Evolutionary conservation across 305 asterid species (phyloP).

Genomic region (Fraxinus nigra): DNA sequence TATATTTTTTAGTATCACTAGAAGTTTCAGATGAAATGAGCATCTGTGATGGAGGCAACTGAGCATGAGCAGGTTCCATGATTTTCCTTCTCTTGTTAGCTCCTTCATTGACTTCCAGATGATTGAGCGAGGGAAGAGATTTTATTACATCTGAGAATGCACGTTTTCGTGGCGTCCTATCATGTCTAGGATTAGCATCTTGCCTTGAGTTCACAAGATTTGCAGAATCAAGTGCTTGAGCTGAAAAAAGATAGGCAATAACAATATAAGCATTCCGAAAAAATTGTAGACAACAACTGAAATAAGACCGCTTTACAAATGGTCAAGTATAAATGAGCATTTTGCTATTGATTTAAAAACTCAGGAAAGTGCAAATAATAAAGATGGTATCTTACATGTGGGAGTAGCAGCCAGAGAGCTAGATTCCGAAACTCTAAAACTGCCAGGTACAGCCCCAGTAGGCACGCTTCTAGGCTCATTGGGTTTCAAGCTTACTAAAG

Average conservation of each 20-base stretch:
- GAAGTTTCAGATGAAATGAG: constrained; percentile 49
- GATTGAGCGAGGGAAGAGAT: constrained; percentile 66
- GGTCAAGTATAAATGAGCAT: constrained; percentile 14
- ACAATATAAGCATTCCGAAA: constrained; percentile 6
- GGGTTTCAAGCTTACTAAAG: constrained; percentile 32
- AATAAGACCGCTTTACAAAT: background rate
- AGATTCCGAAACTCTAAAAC: constrained; percentile 46
- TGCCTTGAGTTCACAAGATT: constrained; percentile 38
- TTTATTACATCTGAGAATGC: constrained; percentile 61
- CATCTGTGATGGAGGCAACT: constrained; percentile 38
- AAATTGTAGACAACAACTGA: background rate
- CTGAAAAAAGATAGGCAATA: constrained; percentile 37
- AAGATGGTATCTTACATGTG: constrained; percentile 51
- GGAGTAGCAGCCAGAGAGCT: constrained; percentile 59
- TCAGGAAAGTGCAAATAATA: constrained; percentile 22
- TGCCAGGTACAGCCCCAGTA: constrained; percentile 43
- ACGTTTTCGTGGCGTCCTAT: constrained; percentile 61
- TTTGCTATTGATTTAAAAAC: constrained; percentile 10
- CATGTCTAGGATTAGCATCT: constrained; percentile 43
- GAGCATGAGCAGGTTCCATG: constrained; percentile 35
- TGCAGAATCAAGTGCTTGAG: constrained; percentile 53
- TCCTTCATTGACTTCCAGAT: constrained; percentile 40
- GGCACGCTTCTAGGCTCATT: constrained; percentile 11
- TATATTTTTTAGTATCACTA: constrained; percentile 47
- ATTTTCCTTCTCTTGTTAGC: constrained; percentile 67